Evolutionary conservation across 768 basidiomycete genomes (phyloP).

Genomic region (Russula foetens): DNA sequence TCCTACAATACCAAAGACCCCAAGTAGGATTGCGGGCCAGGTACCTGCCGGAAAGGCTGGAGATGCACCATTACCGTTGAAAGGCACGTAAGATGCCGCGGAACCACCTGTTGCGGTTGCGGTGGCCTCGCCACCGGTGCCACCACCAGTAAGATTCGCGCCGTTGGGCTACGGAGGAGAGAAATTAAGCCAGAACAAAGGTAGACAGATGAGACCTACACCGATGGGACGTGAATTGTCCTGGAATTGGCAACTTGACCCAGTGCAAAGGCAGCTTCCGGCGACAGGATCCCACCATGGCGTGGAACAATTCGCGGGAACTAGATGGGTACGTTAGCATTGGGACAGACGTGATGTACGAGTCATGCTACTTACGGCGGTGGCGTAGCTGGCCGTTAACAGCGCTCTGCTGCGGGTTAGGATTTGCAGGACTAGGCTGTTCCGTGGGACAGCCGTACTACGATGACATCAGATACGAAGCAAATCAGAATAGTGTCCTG

Average conservation of each 20-base stretch:
- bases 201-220: conserved; percentile 31
- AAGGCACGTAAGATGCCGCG: conserved; percentile 11
- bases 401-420: conserved; percentile 55
- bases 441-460: conserved; percentile 67
- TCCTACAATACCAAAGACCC: conserved; percentile 1
- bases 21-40: conserved; percentile 4
- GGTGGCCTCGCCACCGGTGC: conserved; percentile 47
- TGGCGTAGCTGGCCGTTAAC: conserved; percentile 40
- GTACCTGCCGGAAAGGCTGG: conserved; percentile 4
- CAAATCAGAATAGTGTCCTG: not conserved
- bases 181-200: conserved; percentile 1
- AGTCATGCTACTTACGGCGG: conserved; percentile 39
- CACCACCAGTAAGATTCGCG: conserved; percentile 58
- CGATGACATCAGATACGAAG: not conserved
- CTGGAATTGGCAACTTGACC: conserved; percentile 47
- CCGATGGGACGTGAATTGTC: conserved; percentile 61
- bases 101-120: not conserved
- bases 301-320: conserved; percentile 65
- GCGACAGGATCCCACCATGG: conserved; percentile 75
- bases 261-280: conserved; percentile 55
- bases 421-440: conserved; percentile 47
- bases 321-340: conserved; percentile 26
- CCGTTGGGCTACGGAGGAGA: conserved; percentile 46
- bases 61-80: conserved; percentile 18
- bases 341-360: not conserved